Evolutionary conservation across 2,329 filamentous ascomycete genomes (phyloP), one percentile per base, ranked within the genome.

Genomic region (Beauveria caledonica): DNA sequence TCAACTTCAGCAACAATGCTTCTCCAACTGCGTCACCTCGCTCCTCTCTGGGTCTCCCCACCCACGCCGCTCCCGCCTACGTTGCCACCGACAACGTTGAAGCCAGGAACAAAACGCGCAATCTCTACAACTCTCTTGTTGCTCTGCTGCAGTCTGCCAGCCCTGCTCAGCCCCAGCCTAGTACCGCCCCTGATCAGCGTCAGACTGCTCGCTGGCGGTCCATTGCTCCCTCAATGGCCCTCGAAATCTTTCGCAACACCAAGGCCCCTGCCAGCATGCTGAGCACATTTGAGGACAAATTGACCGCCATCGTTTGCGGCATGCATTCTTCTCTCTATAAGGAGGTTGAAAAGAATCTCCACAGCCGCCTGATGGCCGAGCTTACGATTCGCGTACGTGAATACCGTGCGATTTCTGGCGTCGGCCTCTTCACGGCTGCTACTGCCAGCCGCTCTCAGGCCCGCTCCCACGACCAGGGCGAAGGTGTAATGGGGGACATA

Each of bases 401-500:
- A 50, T 83, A 79, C 70, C 80, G 78, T 67, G 70, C 74, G 6
- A 73, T 84, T 15, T 79, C 79, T 0, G 80, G 80, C 2, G 77
- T 83, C 9, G 75, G 73, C 36, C 75, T 85, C 17, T 85, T 84
- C 69, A 77, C 81, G 7, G 75, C 78, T 19, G 82, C 81, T 13
- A 84, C 82, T 1, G 78, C 80, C 49, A 76, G 78, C 61, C 79
- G 80, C 8, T 66, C 76, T 27, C 73, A 76, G 25, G 71, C 70
- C 50, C 67, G 71, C 55, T 71, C 74, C 42, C 60, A 71, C 53
- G 73, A 77, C 60, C 68, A 67, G 21, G 80, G 83, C 54, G 81
- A 84, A 53, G 77, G 76, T 48, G 78, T 80, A 39, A 68, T 89
- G 42, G 79, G 81, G 48, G 86, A 91, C 62, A 84, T 96, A 71